Conservation (phyloP, 2,329 filamentous ascomycete species). For the Fusarium brachygibbosum region DNA sequence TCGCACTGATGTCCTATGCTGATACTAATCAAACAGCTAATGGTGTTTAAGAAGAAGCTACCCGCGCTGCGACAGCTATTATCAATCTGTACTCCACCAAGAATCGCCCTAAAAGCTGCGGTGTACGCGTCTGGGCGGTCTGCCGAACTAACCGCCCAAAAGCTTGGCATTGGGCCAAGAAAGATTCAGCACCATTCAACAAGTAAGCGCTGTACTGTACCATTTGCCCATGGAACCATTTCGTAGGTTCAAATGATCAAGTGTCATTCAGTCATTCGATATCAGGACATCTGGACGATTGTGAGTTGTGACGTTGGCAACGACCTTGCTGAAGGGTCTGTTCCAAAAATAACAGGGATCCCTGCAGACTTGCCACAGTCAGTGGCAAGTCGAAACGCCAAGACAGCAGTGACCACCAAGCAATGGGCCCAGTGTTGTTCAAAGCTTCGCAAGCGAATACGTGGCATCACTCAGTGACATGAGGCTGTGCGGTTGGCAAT, state of each 20-base stretch:
- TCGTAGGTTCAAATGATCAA: background rate
- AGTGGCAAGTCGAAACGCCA: constrained; percentile 19
- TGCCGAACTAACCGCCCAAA: constrained; percentile 24
- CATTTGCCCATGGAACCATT: background rate
- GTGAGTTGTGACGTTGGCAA: background rate
- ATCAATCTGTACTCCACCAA: constrained; percentile 6
- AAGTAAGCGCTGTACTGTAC: background rate
- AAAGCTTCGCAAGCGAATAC: constrained; percentile 24
- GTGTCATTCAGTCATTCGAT: background rate
- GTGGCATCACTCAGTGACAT: constrained; percentile 30
- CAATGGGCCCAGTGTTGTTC: constrained; percentile 7
- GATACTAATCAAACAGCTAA: constrained; percentile 1
- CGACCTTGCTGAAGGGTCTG: background rate
- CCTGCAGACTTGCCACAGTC: constrained; percentile 15
- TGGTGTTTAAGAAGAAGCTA: background rate
- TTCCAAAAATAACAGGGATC: constrained; percentile 27
- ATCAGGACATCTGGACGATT: background rate
- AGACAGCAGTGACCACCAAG: constrained; percentile 10
- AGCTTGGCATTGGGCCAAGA: constrained; percentile 14
- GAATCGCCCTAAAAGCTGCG: background rate
- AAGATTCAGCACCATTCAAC: constrained; percentile 1
- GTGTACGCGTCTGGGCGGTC: constrained; percentile 14
- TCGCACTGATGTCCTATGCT: background rate
- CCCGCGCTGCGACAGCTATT: background rate
- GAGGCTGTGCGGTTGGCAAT: constrained; percentile 25